A percentile compares a stretch with the other conserved stretches of the same genome.
phyloP scores from a whole-genome alignment of 805 yeast genomes.

The Lachancea cidri region DNA sequence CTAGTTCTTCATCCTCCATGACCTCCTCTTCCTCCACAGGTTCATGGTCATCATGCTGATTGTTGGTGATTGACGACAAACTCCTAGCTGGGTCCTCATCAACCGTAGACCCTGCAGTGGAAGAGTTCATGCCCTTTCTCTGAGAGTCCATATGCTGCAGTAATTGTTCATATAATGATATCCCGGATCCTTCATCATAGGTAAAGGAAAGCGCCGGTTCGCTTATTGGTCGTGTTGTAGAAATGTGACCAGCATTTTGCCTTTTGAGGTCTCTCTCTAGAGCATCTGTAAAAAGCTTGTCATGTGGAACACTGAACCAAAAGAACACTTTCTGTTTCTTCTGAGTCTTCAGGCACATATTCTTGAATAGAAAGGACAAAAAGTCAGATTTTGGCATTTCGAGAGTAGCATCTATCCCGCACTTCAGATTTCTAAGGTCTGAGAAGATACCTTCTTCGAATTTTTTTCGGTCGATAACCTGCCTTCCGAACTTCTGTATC shows the following conservation, averaged over 20 bases:
- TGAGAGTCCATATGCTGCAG: conserved; percentile 35
- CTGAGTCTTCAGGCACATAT: conserved; percentile 86
- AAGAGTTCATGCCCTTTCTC: conserved; percentile 11
- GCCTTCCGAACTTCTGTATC: conserved; percentile 85
- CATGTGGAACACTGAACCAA: conserved; percentile 96
- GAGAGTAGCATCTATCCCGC: conserved; percentile 80
- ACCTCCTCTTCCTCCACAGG: conserved; percentile 2
- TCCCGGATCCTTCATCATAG: conserved; percentile 45
- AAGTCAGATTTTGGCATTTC: conserved; percentile 86
- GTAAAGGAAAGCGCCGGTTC: conserved; percentile 80
- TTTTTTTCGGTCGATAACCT: conserved; percentile 79
- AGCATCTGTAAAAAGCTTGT: conserved; percentile 86
- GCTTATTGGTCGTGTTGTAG: conserved; percentile 65
- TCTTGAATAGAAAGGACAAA: conserved; percentile 75
- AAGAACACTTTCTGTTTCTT: conserved; percentile 95
- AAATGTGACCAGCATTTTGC: conserved; percentile 52
- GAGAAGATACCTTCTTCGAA: conserved; percentile 96
- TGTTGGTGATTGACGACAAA: background rate
- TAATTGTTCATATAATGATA: conserved; percentile 52
- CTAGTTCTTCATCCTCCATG: background rate
- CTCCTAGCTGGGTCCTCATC: background rate
- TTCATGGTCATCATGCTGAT: background rate
- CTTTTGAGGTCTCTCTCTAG: conserved; percentile 85
- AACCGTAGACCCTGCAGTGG: conserved; percentile 5
- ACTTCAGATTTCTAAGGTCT: conserved; percentile 79